phyloP scores from a whole-genome alignment of 1,139 yeast species.

The Scheffersomyces titani region DNA sequence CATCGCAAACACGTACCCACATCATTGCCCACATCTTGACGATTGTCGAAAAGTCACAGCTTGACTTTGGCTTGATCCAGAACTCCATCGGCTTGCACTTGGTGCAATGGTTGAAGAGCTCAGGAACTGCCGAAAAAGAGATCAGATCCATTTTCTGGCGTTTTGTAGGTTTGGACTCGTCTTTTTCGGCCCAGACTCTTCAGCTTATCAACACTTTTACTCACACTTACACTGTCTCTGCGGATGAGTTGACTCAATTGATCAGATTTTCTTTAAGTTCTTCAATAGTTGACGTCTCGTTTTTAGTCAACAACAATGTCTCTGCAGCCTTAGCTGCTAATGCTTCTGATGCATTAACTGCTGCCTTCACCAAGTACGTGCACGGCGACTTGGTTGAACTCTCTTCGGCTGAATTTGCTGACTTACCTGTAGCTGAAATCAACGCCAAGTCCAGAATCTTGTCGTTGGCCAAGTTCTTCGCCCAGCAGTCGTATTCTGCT shows the following conservation, averaged over 20 bases:
- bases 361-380: constrained; percentile 34
- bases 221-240: constrained; percentile 20
- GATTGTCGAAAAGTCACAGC: constrained; percentile 31
- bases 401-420: constrained; percentile 11
- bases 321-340: constrained; percentile 27
- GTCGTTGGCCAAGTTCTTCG: constrained; percentile 43
- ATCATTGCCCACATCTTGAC: constrained; percentile 35
- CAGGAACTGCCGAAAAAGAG: constrained; percentile 30
- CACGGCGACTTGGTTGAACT: constrained; percentile 33
- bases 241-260: constrained; percentile 34
- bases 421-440: constrained; percentile 25
- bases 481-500: constrained; percentile 21
- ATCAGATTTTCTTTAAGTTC: constrained; percentile 41
- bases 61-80: constrained; percentile 38
- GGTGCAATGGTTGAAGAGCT: constrained; percentile 36
- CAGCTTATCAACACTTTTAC: constrained; percentile 39
- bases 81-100: constrained; percentile 40
- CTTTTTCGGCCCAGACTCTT: constrained; percentile 32
- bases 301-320: constrained; percentile 44
- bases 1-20: constrained; percentile 33
- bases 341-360: constrained; percentile 21
- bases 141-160: constrained; percentile 39
- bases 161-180: constrained; percentile 38
- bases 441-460: constrained; percentile 42
- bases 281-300: constrained; percentile 46